These are phyloP conservation scores for Pleurotus pulmonarius DNA, from an alignment of 768 basidiomycete species.

Conservation along the genomic window DNA sequence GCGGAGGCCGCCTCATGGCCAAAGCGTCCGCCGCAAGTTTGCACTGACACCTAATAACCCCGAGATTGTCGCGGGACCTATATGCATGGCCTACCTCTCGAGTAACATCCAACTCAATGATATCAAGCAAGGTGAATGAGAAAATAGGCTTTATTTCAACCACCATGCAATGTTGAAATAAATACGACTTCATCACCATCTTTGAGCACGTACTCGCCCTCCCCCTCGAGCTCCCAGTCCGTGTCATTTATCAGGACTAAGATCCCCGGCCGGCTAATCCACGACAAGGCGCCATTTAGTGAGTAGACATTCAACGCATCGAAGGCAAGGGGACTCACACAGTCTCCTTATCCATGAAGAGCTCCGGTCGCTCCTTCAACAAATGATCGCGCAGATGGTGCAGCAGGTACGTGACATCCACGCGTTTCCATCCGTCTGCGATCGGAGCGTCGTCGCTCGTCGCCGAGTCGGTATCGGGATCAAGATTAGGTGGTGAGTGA, in stretches of 20 bases:
- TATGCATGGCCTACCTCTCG: no score
- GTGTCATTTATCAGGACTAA: constrained; percentile 95
- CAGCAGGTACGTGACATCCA: constrained; percentile 75
- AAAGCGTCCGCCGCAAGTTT: no score
- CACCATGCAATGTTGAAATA: constrained; percentile 94
- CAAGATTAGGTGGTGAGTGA: neutral
- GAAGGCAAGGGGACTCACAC: constrained; percentile 53
- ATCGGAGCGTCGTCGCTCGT: neutral
- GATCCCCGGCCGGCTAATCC: constrained; percentile 85
- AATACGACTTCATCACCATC: constrained; percentile 90
- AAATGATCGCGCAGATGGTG: constrained; percentile 72
- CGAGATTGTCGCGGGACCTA: no score
- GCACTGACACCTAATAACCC: no score
- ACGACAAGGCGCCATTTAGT: neutral
- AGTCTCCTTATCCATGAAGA: constrained; percentile 84
- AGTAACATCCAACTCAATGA: no score
- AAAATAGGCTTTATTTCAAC: constrained; percentile 34
- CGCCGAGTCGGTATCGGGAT: neutral
- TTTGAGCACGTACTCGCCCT: constrained; percentile 78
- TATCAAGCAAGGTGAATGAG: no score
- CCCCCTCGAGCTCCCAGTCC: constrained; percentile 97
- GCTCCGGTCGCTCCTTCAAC: constrained; percentile 79
- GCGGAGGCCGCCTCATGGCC: no score
- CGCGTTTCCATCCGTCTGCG: constrained; percentile 31
- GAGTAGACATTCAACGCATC: no score